Percentiles rank a stretch among this genome's conserved stretches.
Conservation (phyloP, 2,329 filamentous ascomycete genomes). For the Botrytis byssoidea region DNA sequence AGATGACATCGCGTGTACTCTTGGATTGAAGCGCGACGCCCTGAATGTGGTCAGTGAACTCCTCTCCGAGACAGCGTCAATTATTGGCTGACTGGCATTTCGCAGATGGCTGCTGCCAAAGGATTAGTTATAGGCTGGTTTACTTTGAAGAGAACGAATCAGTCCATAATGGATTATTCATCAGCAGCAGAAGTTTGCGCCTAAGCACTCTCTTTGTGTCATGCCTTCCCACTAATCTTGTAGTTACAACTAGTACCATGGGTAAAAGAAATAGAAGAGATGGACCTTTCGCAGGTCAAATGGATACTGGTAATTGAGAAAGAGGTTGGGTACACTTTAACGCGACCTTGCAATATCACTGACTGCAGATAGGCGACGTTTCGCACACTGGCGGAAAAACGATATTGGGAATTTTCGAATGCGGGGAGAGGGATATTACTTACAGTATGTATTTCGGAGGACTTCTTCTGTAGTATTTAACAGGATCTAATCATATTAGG, state of each 20-base stretch:
- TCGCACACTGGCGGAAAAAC: constrained; percentile 58
- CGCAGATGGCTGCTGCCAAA: constrained; percentile 71
- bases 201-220: neutral
- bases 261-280: constrained; percentile 46
- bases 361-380: constrained; percentile 65
- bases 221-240: constrained; percentile 4
- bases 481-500: constrained; percentile 46
- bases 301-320: constrained; percentile 80
- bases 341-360: constrained; percentile 15
- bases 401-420: constrained; percentile 51
- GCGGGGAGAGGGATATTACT: constrained; percentile 62
- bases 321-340: constrained; percentile 51
- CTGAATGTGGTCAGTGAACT: constrained; percentile 64
- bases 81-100: constrained; percentile 11
- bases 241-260: constrained; percentile 63
- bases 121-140: constrained; percentile 65
- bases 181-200: constrained; percentile 43
- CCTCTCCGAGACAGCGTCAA: neutral
- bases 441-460: constrained; percentile 50
- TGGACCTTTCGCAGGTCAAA: constrained; percentile 50
- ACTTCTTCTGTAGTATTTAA: neutral
- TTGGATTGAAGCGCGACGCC: constrained; percentile 60
- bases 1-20: constrained; percentile 70
- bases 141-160: constrained; percentile 47
- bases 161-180: constrained; percentile 42